Evolutionary conservation across 345 rosid species (phyloP), one percentile per base, ranked within the genome.

Genomic region (Populus pruinosa): DNA sequence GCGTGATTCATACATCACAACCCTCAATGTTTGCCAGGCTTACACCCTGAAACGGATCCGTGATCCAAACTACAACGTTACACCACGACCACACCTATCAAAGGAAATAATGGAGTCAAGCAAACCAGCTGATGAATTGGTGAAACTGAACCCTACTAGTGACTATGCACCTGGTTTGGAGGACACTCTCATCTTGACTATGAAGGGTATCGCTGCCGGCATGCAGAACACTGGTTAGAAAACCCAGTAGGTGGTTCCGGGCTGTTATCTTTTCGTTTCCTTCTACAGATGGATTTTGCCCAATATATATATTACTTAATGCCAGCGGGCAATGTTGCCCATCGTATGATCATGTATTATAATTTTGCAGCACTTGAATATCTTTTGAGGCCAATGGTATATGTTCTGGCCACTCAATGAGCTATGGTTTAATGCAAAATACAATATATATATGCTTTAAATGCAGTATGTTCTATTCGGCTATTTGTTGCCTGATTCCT

Each of bases 151-250:
- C 88, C 88, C 92, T 0, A 85, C 88, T 4, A 93, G 97, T 13
- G 99, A 96, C 21, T 92, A 96, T 63, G 94, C 90, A 31, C 97
- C 97, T 29, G 97, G 98, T 50, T 83, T 96, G 85, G 98, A 94
- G 86, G 99, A 96, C 86, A 94, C 99, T 70, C 97, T 96, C 70
- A 94, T 96, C 86, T 84, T 96, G 86, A 96, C 98, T 78, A 92
- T 96, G 97, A 96, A 96, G 86, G 99, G 99, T 78, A 87, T 96
- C 76, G 97, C 98, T 23, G 98, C 98, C 0, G 97, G 98, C 72
- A 33, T 94, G 85, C 98, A 94, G 84, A 96, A 94, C 88, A 96
- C 99, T 5, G 98, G 99, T 82, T 96, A 88, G 79, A 12, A n/a
- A n/a, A 41, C 63, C 63, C 9, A 8, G 63, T 29, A 78, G n/a